Base-by-base conservation (phyloP, 2,329 filamentous ascomycete species). In the Domatiomyces globalis region DNA sequence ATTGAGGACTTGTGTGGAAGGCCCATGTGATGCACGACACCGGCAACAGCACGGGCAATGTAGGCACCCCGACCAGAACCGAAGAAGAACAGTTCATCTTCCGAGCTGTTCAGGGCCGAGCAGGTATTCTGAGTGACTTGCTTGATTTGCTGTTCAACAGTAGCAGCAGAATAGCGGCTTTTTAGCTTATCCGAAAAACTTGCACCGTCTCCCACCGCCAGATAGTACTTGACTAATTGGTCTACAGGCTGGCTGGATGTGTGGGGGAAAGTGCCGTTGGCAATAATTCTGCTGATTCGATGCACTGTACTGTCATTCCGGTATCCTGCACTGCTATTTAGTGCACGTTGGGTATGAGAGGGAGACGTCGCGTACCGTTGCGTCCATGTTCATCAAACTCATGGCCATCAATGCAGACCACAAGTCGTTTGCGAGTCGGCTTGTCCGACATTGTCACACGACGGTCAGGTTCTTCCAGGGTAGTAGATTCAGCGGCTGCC, bases 61-160 rank as follows among this genome's bases (percentile, higher is more conserved):
- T 63, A 71, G 1, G 68, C 67, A 15, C 69, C 69, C 44, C 67
- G 63, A 29, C 66, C 66, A 53, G 68, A 68, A 8, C 68, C 69
- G 43, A 66, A 71, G 6, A 72, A 54, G 60, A 66, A 71, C 1
- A 71, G 52, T 51, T 72, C 67, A 52, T 70, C 66, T 49, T 62
- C 42, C n/a, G 58, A 46, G 18, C 53, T 51, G 20, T 56, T 49
- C 4, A 60, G 49, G 6, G 43, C 50, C 25, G 54, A 51, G 48
- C 56, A 56, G 17, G 54, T 50, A 43, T 51, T 52, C 33, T 51
- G 52, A 20, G 50, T 51, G 10, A 60, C 56, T 42, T 55, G 48
- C 45, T 58, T 54, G 50, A 60, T 58, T 45, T 58, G 57, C 29
- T 58, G 47, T n/a, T 60, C 56, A 25, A 45, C 48, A 4, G 53